These are phyloP conservation scores for Kwoniella shandongensis DNA, from an alignment of 768 basidiomycete species.

Conservation along the genomic window DNA sequence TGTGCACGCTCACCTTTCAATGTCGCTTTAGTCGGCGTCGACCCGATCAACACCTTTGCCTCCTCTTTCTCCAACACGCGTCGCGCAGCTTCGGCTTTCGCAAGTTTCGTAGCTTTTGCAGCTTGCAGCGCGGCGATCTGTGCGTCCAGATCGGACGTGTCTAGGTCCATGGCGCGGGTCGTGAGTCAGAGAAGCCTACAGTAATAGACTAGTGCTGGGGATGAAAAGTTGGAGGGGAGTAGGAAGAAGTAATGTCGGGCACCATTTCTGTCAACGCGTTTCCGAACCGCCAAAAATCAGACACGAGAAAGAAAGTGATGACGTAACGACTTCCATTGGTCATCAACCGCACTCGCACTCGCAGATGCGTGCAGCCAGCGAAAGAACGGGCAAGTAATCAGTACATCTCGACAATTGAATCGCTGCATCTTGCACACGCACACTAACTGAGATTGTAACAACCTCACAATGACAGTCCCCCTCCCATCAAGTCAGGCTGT, in stretches of 20 bases:
- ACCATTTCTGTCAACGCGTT: no score
- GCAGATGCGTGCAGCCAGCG: no score
- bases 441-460: neutral
- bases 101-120: constrained; percentile 14
- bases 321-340: no score
- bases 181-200: no score
- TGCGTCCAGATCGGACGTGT: constrained; percentile 37
- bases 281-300: no score
- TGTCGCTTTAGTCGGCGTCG: constrained; percentile 38
- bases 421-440: no score
- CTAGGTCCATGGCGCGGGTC: constrained; percentile 20
- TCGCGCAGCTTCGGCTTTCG: constrained; percentile 15
- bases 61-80: constrained; percentile 29
- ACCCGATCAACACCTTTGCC: constrained; percentile 37
- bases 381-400: no score
- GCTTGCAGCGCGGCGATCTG: constrained; percentile 38
- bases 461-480: constrained; percentile 3
- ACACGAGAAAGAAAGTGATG: neutral
- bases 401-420: no score
- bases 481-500: constrained; percentile 11
- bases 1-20: constrained; percentile 30
- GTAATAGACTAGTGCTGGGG: no score
- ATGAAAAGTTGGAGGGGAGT: no score
- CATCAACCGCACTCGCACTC: no score
- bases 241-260: no score